Evolutionary conservation across 805 yeast genomes (phyloP).

Genomic region (Priceomyces carsonii): DNA sequence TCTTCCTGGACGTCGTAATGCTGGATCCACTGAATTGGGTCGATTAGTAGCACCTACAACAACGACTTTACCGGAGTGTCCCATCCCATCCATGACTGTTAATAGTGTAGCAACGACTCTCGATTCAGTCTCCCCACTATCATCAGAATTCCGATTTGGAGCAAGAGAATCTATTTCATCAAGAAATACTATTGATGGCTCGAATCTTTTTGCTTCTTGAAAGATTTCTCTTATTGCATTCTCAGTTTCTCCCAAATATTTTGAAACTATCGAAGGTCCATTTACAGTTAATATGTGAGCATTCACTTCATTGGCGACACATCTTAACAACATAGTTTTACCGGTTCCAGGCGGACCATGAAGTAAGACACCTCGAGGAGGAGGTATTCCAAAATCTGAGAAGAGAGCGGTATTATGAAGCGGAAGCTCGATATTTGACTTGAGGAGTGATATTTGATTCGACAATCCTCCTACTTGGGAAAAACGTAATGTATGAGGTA

Average conservation of each 20-base stretch:
- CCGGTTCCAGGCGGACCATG: constrained; percentile 99
- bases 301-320: constrained; percentile 74
- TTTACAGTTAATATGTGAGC: constrained; percentile 86
- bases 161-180: constrained; percentile 94
- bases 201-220: constrained; percentile 79
- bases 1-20: constrained; percentile 82
- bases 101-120: constrained; percentile 87
- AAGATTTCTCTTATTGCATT: constrained; percentile 78
- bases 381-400: constrained; percentile 81
- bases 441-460: constrained; percentile 59
- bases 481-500: constrained; percentile 49
- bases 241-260: constrained; percentile 94
- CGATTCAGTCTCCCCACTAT: constrained; percentile 85
- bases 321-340: constrained; percentile 81
- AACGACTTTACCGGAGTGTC: constrained; percentile 63
- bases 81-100: constrained; percentile 79
- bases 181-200: constrained; percentile 84
- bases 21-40: constrained; percentile 68
- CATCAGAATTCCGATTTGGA: constrained; percentile 82
- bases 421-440: constrained; percentile 76
- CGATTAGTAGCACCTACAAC: constrained; percentile 75
- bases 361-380: constrained; percentile 89
- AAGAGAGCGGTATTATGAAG: constrained; percentile 75
- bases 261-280: constrained; percentile 91
- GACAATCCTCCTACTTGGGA: constrained; percentile 75